These are phyloP conservation scores for Brassica hybrid DNA, from an alignment of 441 rosid species.

Conservation along the genomic window DNA sequence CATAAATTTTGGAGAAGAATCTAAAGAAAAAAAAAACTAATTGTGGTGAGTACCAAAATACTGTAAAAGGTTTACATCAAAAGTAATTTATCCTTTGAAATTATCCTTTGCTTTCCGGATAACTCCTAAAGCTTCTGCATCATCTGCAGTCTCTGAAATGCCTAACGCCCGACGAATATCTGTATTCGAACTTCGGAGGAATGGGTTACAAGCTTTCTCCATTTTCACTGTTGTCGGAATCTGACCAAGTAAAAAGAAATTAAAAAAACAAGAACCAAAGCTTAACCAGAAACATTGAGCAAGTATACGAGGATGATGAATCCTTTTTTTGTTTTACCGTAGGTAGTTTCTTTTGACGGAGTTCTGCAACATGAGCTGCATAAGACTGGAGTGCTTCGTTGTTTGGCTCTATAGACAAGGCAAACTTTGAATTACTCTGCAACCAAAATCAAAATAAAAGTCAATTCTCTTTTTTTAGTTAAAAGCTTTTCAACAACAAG, in stretches of 20 bases:
- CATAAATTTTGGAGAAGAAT: background rate
- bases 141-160: slow-evolving; percentile 60
- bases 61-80: slow-evolving; percentile 6
- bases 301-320: slow-evolving; percentile 16
- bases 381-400: slow-evolving; percentile 78
- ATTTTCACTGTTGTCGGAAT: slow-evolving; percentile 52
- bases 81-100: slow-evolving; percentile 54
- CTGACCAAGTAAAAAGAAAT: too few species aligned
- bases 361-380: slow-evolving; percentile 74
- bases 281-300: slow-evolving; percentile 10
- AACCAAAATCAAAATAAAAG: slow-evolving; percentile 28
- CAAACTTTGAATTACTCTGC: slow-evolving; percentile 95
- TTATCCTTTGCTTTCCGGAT: slow-evolving; percentile 83
- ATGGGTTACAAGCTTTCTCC: slow-evolving; percentile 94
- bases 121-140: slow-evolving; percentile 70
- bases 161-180: slow-evolving; percentile 66
- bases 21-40: background rate
- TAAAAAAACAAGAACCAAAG: background rate
- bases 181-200: slow-evolving; percentile 70
- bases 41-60: background rate
- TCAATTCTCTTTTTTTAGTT: background rate
- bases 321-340: slow-evolving; percentile 49
- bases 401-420: slow-evolving; percentile 84
- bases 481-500: background rate
- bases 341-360: slow-evolving; percentile 73